These are phyloP conservation scores for Esteya vermicola DNA, from an alignment of 2,329 filamentous ascomycete genomes.

Conservation along the genomic window DNA sequence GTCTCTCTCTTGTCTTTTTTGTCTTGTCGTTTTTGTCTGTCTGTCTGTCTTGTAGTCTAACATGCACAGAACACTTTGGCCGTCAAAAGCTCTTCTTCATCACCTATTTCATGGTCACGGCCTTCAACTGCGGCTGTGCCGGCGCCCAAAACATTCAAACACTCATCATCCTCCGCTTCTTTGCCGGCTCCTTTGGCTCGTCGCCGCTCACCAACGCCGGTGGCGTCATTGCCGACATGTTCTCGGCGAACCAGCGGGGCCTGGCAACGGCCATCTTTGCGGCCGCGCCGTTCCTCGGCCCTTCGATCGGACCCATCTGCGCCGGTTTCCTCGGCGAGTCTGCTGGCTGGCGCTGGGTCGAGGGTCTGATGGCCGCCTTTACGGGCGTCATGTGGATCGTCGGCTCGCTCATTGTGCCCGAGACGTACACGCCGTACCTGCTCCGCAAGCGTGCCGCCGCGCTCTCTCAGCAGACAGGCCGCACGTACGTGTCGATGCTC, in stretches of 20 bases:
- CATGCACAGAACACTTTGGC: slow-evolving; percentile 40
- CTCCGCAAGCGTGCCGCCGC: slow-evolving; percentile 37
- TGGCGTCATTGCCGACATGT: slow-evolving; percentile 49
- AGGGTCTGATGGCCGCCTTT: slow-evolving; percentile 50
- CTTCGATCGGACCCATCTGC: slow-evolving; percentile 47
- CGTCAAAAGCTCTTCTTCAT: slow-evolving; percentile 43
- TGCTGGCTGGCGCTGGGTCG: slow-evolving; percentile 56
- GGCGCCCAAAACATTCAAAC: slow-evolving; percentile 42
- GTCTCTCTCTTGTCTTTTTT: too few relatives aligned
- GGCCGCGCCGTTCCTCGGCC: slow-evolving; percentile 51
- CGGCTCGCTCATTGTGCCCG: slow-evolving; percentile 36
- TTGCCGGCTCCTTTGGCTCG: slow-evolving; percentile 47
- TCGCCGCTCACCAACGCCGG: slow-evolving; percentile 48
- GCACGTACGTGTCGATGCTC: slow-evolving; percentile 17
- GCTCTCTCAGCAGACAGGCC: slow-evolving; percentile 34
- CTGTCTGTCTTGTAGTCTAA: too few relatives aligned
- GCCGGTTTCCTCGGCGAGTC: slow-evolving; percentile 52
- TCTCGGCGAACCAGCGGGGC: slow-evolving; percentile 35
- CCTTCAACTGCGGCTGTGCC: slow-evolving; percentile 46
- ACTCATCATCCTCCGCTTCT: slow-evolving; percentile 48
- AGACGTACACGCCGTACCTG: slow-evolving; percentile 47
- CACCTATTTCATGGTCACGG: slow-evolving; percentile 40
- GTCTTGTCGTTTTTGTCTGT: too few relatives aligned
- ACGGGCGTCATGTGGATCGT: slow-evolving; percentile 45
- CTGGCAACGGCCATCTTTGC: slow-evolving; percentile 50